These are phyloP conservation scores for Thalassiosira profunda DNA, from an alignment of 108 stramenopile genomes.

Conservation along the genomic window DNA sequence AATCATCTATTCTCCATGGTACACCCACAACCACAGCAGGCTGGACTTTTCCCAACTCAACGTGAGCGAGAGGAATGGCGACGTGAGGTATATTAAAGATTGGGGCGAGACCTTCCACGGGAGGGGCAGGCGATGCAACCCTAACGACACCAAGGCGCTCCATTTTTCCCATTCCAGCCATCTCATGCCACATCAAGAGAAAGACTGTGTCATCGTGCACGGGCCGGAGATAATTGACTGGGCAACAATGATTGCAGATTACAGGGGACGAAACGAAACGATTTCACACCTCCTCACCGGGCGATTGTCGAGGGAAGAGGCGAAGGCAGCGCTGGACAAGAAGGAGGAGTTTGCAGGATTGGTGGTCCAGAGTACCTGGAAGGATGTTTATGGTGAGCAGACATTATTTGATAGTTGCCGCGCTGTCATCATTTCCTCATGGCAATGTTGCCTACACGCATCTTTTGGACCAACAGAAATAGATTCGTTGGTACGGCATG, in stretches of 20 bases:
- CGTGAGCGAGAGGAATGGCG: no score
- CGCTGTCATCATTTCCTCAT: no score
- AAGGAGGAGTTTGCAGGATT: constrained; percentile 17
- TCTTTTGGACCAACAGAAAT: no score
- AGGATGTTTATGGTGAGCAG: constrained; percentile 11
- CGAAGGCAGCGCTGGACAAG: constrained; percentile 1
- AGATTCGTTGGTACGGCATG: constrained; percentile 28
- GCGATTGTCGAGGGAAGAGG: constrained; percentile 2
- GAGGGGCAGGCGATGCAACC: not conserved
- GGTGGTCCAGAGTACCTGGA: constrained; percentile 3
- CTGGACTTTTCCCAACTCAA: no score
- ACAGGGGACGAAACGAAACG: no score
- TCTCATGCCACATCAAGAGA: not conserved
- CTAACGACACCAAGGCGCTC: not conserved
- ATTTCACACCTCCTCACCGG: constrained; percentile 7
- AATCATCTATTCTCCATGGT: no score
- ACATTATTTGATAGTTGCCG: no score
- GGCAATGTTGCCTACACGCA: no score
- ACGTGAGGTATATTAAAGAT: not conserved
- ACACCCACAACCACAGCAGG: no score
- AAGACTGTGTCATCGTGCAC: not conserved
- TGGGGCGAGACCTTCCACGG: not conserved
- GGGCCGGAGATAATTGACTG: not conserved
- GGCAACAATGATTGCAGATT: no score
- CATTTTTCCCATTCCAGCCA: not conserved